Evolutionary conservation across 345 rosid species (phyloP).

Genomic region (Ailanthus altissimus): DNA sequence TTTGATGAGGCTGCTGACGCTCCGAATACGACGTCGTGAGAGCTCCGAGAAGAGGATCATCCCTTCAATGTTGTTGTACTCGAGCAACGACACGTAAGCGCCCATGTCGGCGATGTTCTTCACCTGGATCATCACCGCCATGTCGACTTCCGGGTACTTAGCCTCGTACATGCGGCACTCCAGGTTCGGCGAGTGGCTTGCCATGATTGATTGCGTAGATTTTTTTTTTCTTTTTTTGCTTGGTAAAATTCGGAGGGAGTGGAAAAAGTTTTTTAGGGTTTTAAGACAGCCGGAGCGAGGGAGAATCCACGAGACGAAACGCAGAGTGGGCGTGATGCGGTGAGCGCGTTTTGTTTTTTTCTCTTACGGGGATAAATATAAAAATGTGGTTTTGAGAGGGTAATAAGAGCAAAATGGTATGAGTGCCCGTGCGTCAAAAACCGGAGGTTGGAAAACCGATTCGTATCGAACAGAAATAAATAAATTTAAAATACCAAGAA

Average conservation of each 20-base stretch:
- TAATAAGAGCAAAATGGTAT: too few species aligned
- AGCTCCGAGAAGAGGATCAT: slow-evolving; percentile 99
- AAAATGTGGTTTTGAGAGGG: background rate
- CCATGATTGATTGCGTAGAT: slow-evolving; percentile 36
- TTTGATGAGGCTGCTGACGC: slow-evolving; percentile 91
- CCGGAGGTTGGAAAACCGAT: too few species aligned
- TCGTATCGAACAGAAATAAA: too few species aligned
- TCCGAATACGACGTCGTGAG: slow-evolving; percentile 96
- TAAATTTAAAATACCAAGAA: too few species aligned
- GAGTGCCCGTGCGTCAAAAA: too few species aligned
- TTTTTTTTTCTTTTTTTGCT: slow-evolving; percentile 6
- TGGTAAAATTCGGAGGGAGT: background rate
- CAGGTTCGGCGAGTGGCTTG: slow-evolving; percentile 62
- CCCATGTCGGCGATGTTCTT: slow-evolving; percentile 98
- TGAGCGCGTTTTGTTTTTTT: background rate
- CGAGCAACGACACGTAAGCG: slow-evolving; percentile 89
- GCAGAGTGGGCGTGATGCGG: background rate
- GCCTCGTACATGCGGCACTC: slow-evolving; percentile 98
- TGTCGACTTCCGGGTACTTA: slow-evolving; percentile 89
- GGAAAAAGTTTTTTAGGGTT: slow-evolving; percentile 14
- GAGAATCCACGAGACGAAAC: background rate
- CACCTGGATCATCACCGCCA: slow-evolving; percentile 99
- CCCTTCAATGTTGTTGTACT: slow-evolving; percentile 97
- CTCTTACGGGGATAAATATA: background rate
- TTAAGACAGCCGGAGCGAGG: slow-evolving; percentile 4